Base-by-base conservation (phyloP, 257 asterid genomes). In the Fraxinus anomala region DNA sequence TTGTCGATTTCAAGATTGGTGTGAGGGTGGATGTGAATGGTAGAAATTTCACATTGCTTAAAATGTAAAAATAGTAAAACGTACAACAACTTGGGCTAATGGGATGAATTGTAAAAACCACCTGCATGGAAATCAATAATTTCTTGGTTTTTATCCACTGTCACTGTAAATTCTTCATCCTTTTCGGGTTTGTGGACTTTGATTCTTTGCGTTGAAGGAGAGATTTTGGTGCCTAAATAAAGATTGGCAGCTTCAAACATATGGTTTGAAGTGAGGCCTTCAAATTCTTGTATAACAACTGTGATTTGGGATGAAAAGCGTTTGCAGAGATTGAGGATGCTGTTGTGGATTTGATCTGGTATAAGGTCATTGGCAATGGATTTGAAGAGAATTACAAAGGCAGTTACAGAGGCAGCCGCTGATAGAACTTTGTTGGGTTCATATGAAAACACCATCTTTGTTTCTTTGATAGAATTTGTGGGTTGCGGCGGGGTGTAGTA, bases 181-280 rank as follows among this genome's bases (percentile, higher is more conserved):
- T 91, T 89, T 8, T 82, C 89, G 9, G 90, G 87, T 74, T 90
- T 91, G 86, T 61, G 82, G 49, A 89, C 91, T 82, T 84, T 89
- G 86, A 91, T 90, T 66, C 92, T 81, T 0, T n/a, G 84, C 0
- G 91, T 86, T 76, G 86, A 86, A 63, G 84, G 71, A 49, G 91
- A 86, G 80, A 91, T 82, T 68, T 84, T 87, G 37, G 92, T 74
- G 86, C 87, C 86, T 5, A 93, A 82, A 67, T 91, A 93, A 21
- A 83, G 13, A 65, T 79, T 87, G 74, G 91, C 88, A 0, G 92
- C 88, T 0, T 85, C 86, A 72, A 90, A 93, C 87, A 91, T 82
- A 7, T 87, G 91, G 76, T 93, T 93, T 59, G 90, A 33, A 5
- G 94, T 82, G 24, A 93, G 88, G 79, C 90, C 96, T 19, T 93